Evolutionary conservation across 1,284 basidiomycete genomes (phyloP).

Genomic region (Moniliella sp.): DNA sequence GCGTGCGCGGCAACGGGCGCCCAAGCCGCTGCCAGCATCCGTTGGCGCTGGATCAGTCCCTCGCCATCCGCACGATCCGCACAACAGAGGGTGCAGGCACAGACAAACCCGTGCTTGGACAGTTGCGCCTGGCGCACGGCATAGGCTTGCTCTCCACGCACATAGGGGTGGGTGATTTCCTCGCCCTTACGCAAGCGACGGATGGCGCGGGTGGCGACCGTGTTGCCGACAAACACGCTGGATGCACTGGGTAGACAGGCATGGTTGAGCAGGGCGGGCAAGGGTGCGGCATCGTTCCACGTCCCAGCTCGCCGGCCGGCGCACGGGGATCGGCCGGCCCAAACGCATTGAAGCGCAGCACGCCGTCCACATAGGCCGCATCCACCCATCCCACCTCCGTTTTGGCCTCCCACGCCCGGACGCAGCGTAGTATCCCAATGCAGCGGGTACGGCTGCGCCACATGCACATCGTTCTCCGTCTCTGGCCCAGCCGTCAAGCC

Average conservation of each 20-base stretch:
- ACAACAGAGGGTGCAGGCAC: constrained; percentile 17
- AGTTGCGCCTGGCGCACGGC: constrained; percentile 15
- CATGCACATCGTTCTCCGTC: constrained; percentile 10
- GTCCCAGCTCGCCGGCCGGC: constrained; percentile 1
- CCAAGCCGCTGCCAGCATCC: constrained; percentile 14
- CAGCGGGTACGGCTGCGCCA: constrained; percentile 13
- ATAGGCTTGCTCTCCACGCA: constrained; percentile 23
- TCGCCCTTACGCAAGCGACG: constrained; percentile 16
- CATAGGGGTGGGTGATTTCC: constrained; percentile 32
- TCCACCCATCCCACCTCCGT: constrained; percentile 6
- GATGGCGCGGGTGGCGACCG: constrained; percentile 25
- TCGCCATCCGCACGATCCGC: constrained; percentile 19
- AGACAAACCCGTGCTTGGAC: constrained; percentile 27
- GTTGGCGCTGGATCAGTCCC: constrained; percentile 5
- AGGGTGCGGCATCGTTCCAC: constrained; percentile 28
- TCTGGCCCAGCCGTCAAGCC: constrained; percentile 27
- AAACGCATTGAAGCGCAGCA: constrained; percentile 31
- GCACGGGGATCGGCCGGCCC: constrained; percentile 11
- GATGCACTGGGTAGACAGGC: constrained; percentile 30
- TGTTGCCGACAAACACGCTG: constrained; percentile 27
- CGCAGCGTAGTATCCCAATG: background rate
- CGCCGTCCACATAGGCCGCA: constrained; percentile 26
- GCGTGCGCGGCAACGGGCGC: too few relatives aligned
- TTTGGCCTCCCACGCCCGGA: constrained; percentile 1
- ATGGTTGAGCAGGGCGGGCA: constrained; percentile 31